Evolutionary conservation across 345 rosid species (phyloP).

Genomic region (Toxicodendron radicans): DNA sequence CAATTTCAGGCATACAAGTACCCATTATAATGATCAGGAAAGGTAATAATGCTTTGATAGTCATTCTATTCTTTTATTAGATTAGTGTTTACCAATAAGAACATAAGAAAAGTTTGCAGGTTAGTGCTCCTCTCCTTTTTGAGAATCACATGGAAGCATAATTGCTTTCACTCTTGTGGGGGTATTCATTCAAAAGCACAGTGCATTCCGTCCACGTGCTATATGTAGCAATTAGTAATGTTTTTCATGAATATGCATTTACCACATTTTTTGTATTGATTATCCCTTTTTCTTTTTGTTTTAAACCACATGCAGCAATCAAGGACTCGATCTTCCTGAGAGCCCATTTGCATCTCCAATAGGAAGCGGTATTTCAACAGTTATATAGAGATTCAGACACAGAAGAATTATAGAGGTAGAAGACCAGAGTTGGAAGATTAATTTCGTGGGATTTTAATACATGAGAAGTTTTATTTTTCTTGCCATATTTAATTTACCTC

Average conservation of each 20-base stretch:
- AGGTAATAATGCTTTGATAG: conserved; percentile 41
- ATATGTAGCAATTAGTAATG: background rate
- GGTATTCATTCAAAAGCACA: conserved; percentile 9
- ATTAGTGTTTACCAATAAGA: background rate
- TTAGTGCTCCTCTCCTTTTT: background rate
- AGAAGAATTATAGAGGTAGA: conserved; percentile 39
- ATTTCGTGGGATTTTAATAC: conserved; percentile 15
- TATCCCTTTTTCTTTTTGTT: background rate
- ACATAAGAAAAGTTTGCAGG: background rate
- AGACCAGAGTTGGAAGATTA: conserved; percentile 16
- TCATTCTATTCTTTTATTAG: background rate
- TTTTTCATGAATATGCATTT: background rate
- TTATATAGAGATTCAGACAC: conserved; percentile 53
- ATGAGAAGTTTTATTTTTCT: conserved; percentile 19
- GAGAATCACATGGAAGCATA: background rate
- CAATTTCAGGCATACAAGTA: conserved; percentile 38
- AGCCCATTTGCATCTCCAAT: conserved; percentile 76
- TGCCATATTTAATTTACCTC: conserved; percentile 5
- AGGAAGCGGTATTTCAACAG: conserved; percentile 66
- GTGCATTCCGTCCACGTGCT: background rate
- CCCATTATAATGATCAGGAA: conserved; percentile 55
- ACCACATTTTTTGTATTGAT: background rate
- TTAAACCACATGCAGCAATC: conserved; percentile 35
- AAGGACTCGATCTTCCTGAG: conserved; percentile 76
- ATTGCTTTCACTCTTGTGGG: background rate